Base-by-base conservation (phyloP, 371 early-diverging fungal species). In the Apophysomyces variabilis region DNA sequence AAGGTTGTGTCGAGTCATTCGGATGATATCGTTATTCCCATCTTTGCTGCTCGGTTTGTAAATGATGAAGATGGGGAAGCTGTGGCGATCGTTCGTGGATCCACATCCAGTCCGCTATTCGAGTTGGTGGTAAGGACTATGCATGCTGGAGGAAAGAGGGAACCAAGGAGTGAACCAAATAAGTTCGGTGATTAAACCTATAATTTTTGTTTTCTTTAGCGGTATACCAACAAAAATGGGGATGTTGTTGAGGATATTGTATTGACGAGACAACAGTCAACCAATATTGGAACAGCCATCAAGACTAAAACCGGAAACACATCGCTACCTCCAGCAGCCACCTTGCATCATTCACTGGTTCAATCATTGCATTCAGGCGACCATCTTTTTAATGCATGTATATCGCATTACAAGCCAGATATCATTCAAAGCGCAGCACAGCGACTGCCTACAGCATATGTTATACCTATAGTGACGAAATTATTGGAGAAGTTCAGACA, bases 351-450 rank as follows among this genome's bases (percentile, higher is more conserved):
- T 37, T 78, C 88, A 74, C 78, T 91, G 8, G 69, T 84, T 14
- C 90, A 90, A 68, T 90, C 90, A 14, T 64, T 91, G 58, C 87
- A 89, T 61, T 82, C 86, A 57, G 77, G 79, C 60, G 90, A 90
- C 72, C 77, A 80, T 50, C 72, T 90, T 26, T 69, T 90, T 61
- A 85, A 88, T 59, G 76, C 76, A 35, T 77, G 82, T 57, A 76
- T 90, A 65, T 68, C 72, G 2, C 78, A 84, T 32, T 73, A 63
- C 16, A 81, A 89, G 67, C 76, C 73, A 5, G 79, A 82, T 36
- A 79, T 86, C 38, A 85, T 91, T 62, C 67, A 74, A 50, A 85
- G 84, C 43, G 89, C 90, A 6, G 82, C 88, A 26, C 75, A 77
- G 56, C 73, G 86, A 66, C 64, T 91, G 50, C 86, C 88, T 18